Evolutionary conservation across 1,139 yeast genomes (phyloP).

Genomic region (Kurtzmaniella natalensis): DNA sequence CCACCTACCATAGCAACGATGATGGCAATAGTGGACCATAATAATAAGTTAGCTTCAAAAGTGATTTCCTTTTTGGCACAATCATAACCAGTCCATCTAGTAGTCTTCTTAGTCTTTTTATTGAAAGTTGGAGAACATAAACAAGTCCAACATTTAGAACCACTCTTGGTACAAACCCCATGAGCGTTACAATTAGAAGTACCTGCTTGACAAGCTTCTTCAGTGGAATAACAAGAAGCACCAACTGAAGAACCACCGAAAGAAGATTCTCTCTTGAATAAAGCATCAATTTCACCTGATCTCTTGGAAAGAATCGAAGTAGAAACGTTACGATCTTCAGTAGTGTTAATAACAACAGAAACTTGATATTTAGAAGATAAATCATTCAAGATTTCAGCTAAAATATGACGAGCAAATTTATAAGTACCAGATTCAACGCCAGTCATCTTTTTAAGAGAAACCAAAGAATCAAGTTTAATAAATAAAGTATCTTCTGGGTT

Average conservation of each 20-base stretch:
- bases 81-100: conserved; percentile 62
- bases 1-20: conserved; percentile 47
- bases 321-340: not conserved
- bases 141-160: conserved; percentile 51
- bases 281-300: conserved; percentile 19
- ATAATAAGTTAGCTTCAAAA: conserved; percentile 58
- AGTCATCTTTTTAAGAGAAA: conserved; percentile 37
- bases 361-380: conserved; percentile 29
- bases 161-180: conserved; percentile 50
- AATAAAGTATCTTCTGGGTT: conserved; percentile 20
- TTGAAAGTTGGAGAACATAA: conserved; percentile 51
- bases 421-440: conserved; percentile 40
- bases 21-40: conserved; percentile 59
- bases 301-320: conserved; percentile 17
- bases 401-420: conserved; percentile 27
- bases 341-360: conserved; percentile 27
- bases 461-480: conserved; percentile 38
- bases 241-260: conserved; percentile 12
- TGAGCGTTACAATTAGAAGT: conserved; percentile 60
- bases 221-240: conserved; percentile 34
- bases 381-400: conserved; percentile 26
- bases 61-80: conserved; percentile 67
- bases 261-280: conserved; percentile 15
- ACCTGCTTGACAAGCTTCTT: conserved; percentile 48
- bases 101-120: conserved; percentile 44